A percentile compares a stretch with the other conserved stretches of the same genome.
Evolutionary conservation across 768 basidiomycete genomes (phyloP).

Genomic region (Tubosaeta brunneosetosa): DNA sequence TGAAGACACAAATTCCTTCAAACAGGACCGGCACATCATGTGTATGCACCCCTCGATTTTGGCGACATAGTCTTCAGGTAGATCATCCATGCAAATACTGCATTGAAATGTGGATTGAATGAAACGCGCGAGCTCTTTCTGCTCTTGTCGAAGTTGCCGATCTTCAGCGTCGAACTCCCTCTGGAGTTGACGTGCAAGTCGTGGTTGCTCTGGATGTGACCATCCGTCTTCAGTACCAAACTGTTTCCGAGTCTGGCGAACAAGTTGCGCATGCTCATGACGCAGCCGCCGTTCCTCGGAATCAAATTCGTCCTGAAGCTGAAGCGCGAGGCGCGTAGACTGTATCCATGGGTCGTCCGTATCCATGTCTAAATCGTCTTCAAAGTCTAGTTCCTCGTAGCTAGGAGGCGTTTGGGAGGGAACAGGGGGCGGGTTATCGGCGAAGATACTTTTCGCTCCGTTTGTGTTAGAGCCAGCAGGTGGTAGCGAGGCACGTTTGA

Average conservation of each 20-base stretch:
- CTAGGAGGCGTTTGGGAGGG: conserved; percentile 9
- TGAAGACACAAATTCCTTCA: conserved; percentile 38
- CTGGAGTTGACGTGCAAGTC: conserved; percentile 23
- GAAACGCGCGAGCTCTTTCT: conserved; percentile 21
- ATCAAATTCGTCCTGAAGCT: conserved; percentile 31
- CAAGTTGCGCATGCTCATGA: conserved; percentile 25
- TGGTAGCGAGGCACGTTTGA: neutral
- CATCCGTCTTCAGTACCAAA: conserved; percentile 39
- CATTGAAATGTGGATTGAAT: conserved; percentile 45
- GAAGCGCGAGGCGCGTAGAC: conserved; percentile 18
- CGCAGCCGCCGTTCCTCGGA: conserved; percentile 34
- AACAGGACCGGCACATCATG: conserved; percentile 50
- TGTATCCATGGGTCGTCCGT: neutral
- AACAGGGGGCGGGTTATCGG: conserved; percentile 23
- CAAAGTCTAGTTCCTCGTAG: conserved; percentile 15
- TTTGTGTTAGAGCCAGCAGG: neutral
- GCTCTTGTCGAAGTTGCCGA: conserved; percentile 32
- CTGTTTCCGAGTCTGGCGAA: conserved; percentile 30
- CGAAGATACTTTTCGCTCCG: conserved; percentile 24
- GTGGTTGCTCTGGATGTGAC: conserved; percentile 29
- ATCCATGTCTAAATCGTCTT: neutral
- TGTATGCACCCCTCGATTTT: conserved; percentile 46
- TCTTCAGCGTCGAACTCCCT: conserved; percentile 41
- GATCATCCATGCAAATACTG: conserved; percentile 51
- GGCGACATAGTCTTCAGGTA: conserved; percentile 39